A percentile compares a stretch with the other conserved stretches of the same genome.
These are phyloP conservation scores for Xylaria sp. DNA, from an alignment of 2,329 filamentous ascomycete genomes.

Conservation along the genomic window DNA sequence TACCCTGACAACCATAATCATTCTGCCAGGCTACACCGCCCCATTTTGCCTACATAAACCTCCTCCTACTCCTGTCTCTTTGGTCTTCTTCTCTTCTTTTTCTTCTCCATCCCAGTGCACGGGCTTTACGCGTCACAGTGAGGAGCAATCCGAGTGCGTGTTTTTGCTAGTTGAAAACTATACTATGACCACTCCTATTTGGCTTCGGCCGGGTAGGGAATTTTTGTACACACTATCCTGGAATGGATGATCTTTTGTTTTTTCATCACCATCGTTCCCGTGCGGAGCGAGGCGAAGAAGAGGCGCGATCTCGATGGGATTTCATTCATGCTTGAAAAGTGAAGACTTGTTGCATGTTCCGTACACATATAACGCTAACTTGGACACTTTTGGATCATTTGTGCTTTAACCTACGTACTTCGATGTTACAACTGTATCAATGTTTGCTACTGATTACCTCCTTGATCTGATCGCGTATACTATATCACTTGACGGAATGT, in stretches of 20 bases:
- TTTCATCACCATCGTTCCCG: conserved; percentile 59
- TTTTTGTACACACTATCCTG: conserved; percentile 68
- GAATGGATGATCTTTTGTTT: conserved; percentile 44
- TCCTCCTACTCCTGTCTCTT: neutral
- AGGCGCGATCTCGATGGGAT: no score
- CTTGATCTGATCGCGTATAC: no score
- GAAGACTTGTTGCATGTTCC: no score
- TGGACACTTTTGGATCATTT: no score
- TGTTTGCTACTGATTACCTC: no score
- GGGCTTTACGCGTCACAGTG: conserved; percentile 84
- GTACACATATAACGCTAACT: no score
- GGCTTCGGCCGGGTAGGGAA: conserved; percentile 73
- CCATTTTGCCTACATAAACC: neutral
- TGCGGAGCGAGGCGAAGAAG: conserved; percentile 57
- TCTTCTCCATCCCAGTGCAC: conserved; percentile 65
- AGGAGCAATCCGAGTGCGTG: conserved; percentile 85
- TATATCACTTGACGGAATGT: no score
- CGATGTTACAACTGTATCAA: no score
- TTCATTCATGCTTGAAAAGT: no score
- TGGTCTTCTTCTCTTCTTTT: conserved; percentile 22
- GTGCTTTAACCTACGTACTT: no score
- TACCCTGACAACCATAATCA: neutral
- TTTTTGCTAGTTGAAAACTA: conserved; percentile 95
- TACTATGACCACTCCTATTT: conserved; percentile 75
- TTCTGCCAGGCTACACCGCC: conserved; percentile 17